These are phyloP conservation scores for Funneliformis caledonium DNA, from an alignment of 371 early-diverging fungal genomes.

Conservation along the genomic window DNA sequence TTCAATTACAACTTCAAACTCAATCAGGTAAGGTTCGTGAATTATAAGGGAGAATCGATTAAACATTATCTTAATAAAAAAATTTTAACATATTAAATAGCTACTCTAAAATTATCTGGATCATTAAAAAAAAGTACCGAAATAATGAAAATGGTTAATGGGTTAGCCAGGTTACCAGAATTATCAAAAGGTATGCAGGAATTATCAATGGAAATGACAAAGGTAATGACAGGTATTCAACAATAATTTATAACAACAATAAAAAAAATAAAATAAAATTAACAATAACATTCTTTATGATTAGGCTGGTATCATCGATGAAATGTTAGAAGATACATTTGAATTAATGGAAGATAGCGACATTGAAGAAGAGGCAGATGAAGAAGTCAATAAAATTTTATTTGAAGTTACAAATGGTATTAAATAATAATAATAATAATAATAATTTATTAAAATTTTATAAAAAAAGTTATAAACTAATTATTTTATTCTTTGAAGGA, in stretches of 20 bases:
- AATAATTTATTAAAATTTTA: constrained; percentile 20
- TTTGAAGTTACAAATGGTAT: constrained; percentile 88
- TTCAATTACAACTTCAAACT: constrained; percentile 89
- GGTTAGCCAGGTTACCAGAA: constrained; percentile 83
- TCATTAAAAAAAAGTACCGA: constrained; percentile 85
- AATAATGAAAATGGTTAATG: constrained; percentile 90
- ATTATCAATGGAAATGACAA: constrained; percentile 95
- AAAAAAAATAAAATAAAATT: not conserved
- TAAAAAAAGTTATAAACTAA: not conserved
- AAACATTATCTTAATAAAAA: not conserved
- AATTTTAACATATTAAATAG: constrained; percentile 46
- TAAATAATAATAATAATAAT: not conserved
- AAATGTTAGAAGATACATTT: constrained; percentile 92
- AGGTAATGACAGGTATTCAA: constrained; percentile 55
- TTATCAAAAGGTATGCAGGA: constrained; percentile 84
- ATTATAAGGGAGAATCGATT: not conserved
- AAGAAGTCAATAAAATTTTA: constrained; percentile 89
- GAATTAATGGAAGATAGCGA: constrained; percentile 89
- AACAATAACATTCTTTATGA: not conserved
- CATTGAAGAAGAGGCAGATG: constrained; percentile 93
- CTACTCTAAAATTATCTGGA: constrained; percentile 87
- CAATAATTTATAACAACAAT: not conserved
- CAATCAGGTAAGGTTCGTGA: constrained; percentile 67
- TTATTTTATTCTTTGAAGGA: constrained; percentile 48
- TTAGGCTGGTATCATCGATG: constrained; percentile 93